Base-by-base conservation (phyloP, 2,329 filamentous ascomycete species). In the Fusarium sp. region DNA sequence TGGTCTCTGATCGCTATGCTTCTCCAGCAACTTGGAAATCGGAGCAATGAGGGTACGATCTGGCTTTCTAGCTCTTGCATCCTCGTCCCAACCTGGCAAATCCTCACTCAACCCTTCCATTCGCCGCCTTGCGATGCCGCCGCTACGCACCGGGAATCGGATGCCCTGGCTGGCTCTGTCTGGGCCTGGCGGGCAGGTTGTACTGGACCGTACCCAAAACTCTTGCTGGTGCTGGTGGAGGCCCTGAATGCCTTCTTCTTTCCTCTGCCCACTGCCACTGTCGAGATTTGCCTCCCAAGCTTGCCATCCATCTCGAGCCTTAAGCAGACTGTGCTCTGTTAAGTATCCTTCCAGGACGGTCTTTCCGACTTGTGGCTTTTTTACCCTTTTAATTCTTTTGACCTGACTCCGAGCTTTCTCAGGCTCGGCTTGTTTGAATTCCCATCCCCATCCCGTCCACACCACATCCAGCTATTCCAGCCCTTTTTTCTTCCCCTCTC, bases 41-140 rank as follows among this genome's bases (percentile, higher is more conserved):
- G 78, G 71, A 68, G 74, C 77, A 78, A 78, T 78, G 66, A 72
- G 76, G 56, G 69, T 57, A 51, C 55, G 61, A 79, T 78, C 75
- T 76, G 47, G n/a, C 37, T 58, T 76, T 72, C 56, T 49, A 60
- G 45, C 59, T 68, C 55, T 67, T 52, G 57, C 51, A 67, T 64
- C 58, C 57, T 62, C 66, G 45, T 67, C 49, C 57, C 58, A 67
- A 55, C 59, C 51, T 59, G 65, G 58, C 54, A 58, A 57, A 60
- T 65, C 59, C 63, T 64, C 61, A 34, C 57, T 54, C 56, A 53
- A 38, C 44, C 33, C 38, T 53, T 54, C 50, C 47, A 58, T 51
- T 58, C 67, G 62, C 66, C 69, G 58, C 60, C 67, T 56, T 47
- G 62, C 51, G 49, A 58, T 66, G 46, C 65, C 55, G 53, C 57